Evolutionary conservation across 2,329 filamentous ascomycete genomes (phyloP).

Genomic region (Trichoderma hamatum): DNA sequence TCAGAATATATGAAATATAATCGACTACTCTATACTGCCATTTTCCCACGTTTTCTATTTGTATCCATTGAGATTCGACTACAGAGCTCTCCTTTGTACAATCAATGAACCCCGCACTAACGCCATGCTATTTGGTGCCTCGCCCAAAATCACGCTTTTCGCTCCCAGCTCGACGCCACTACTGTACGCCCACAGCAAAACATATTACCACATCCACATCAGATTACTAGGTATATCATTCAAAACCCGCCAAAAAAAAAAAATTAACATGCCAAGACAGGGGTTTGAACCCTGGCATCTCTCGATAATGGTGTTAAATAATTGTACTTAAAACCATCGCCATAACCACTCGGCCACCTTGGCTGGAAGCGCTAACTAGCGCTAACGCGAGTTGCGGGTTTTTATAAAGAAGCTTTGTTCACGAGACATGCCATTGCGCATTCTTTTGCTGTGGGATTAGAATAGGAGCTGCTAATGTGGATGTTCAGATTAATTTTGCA

Average conservation of each 20-base stretch:
- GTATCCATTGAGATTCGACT: too few relatives aligned
- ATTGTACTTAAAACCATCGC: constrained; percentile 16
- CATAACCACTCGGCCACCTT: constrained; percentile 26
- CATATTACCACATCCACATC: neutral
- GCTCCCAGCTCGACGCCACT: neutral
- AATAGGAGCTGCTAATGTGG: neutral
- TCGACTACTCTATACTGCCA: too few relatives aligned
- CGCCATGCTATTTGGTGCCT: neutral
- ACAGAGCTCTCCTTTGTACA: neutral
- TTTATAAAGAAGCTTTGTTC: neutral
- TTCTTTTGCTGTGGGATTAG: neutral
- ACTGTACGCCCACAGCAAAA: neutral
- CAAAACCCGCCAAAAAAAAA: neutral
- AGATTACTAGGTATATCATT: neutral
- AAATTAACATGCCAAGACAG: constrained; percentile 12
- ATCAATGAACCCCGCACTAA: neutral
- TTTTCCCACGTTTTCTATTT: too few relatives aligned
- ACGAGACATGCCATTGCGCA: neutral
- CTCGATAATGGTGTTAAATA: constrained; percentile 14
- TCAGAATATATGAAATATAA: too few relatives aligned
- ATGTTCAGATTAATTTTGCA: neutral
- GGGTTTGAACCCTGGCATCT: constrained; percentile 21
- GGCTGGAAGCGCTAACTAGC: neutral
- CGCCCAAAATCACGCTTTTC: neutral
- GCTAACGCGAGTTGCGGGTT: neutral